These are phyloP conservation scores for Phanerochaete carnosa DNA, from an alignment of 768 basidiomycete genomes.

Conservation along the genomic window DNA sequence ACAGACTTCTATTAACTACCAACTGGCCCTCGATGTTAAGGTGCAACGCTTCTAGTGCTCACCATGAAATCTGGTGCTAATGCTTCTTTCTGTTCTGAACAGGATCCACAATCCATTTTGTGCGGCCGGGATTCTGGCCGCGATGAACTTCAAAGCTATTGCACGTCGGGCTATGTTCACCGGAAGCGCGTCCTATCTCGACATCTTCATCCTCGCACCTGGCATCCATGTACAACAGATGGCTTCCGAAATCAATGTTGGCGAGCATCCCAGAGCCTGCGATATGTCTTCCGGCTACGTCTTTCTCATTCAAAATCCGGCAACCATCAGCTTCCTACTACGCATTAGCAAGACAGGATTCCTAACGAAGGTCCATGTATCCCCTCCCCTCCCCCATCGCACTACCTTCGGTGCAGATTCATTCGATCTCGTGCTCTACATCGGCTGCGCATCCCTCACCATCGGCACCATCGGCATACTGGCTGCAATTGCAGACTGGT, in stretches of 20 bases:
- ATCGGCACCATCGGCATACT: not conserved
- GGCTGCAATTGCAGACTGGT: not conserved
- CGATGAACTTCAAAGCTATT: not conserved
- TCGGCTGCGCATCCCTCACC: not conserved
- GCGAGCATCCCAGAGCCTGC: conserved; percentile 3
- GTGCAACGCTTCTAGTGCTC: no score
- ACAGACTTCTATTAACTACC: no score
- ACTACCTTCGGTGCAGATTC: not conserved
- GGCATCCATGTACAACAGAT: not conserved
- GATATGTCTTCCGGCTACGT: conserved; percentile 9
- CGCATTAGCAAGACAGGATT: conserved; percentile 1
- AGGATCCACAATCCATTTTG: not conserved
- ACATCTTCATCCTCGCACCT: not conserved
- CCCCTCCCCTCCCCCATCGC: not conserved
- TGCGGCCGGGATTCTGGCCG: not conserved
- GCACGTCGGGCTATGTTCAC: not conserved
- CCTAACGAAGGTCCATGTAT: conserved; percentile 1
- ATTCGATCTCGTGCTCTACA: not conserved
- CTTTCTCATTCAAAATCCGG: conserved; percentile 11
- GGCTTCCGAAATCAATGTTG: not conserved
- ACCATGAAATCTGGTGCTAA: no score
- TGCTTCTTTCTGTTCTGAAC: no score
- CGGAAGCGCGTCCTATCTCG: not conserved
- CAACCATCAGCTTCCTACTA: conserved; percentile 6
- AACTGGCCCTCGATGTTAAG: no score